Evolutionary conservation across 2,329 filamentous ascomycete species (phyloP).

Genomic region (Tolypocladium guangdongense): DNA sequence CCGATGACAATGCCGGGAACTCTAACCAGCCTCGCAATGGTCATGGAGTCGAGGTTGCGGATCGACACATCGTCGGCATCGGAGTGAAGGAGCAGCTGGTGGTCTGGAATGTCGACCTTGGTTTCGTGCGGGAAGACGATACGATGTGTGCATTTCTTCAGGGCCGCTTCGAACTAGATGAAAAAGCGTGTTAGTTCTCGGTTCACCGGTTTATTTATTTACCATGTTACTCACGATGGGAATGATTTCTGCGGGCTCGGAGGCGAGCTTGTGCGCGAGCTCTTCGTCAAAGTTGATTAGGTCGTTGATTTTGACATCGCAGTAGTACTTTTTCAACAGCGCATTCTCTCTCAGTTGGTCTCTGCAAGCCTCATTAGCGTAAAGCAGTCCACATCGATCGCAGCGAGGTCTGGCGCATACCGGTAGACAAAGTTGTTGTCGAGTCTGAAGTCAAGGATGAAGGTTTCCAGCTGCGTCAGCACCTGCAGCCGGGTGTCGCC

Average conservation of each 20-base stretch:
- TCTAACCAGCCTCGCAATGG: constrained; percentile 87
- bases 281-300: constrained; percentile 95
- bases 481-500: constrained; percentile 62
- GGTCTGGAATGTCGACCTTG: constrained; percentile 64
- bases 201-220: not conserved
- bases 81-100: constrained; percentile 92
- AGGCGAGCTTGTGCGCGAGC: constrained; percentile 78
- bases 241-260: constrained; percentile 85
- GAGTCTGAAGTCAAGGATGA: constrained; percentile 86
- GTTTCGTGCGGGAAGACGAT: constrained; percentile 76
- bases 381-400: not conserved
- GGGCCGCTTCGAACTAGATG: constrained; percentile 72
- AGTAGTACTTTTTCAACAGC: constrained; percentile 86
- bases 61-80: constrained; percentile 86
- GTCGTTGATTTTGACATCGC: constrained; percentile 91
- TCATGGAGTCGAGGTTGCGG: constrained; percentile 82
- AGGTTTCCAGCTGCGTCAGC: constrained; percentile 73
- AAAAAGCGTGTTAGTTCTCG: not conserved
- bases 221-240: constrained; percentile 55
- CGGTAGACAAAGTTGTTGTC: constrained; percentile 94
- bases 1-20: constrained; percentile 97
- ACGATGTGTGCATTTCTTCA: constrained; percentile 83
- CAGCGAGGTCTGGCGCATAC: constrained; percentile 32
- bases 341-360: constrained; percentile 95
- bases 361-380: constrained; percentile 35